These are phyloP conservation scores for Grosmannia huntii DNA, from an alignment of 2,329 filamentous ascomycete species.

Conservation along the genomic window DNA sequence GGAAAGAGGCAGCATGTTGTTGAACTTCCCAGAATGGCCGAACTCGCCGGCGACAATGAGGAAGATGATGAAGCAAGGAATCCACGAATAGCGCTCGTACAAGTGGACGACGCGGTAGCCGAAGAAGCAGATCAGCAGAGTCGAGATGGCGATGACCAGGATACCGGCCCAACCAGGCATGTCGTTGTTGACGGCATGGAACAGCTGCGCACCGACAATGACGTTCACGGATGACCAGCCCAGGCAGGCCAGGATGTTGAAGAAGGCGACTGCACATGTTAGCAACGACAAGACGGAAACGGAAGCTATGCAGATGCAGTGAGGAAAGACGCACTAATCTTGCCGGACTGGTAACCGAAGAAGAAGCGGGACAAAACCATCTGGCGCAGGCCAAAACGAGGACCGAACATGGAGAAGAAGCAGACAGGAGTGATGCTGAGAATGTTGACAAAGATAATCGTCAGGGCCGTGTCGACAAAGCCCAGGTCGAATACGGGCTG, in stretches of 20 bases:
- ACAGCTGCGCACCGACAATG: constrained; percentile 67
- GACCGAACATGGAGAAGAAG: constrained; percentile 42
- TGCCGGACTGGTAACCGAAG: constrained; percentile 49
- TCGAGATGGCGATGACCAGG: constrained; percentile 56
- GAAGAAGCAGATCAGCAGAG: constrained; percentile 58
- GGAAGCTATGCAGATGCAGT: neutral
- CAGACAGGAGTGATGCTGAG: constrained; percentile 45
- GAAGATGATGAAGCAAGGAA: constrained; percentile 44
- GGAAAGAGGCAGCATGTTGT: constrained; percentile 30
- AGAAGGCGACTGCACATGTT: constrained; percentile 43
- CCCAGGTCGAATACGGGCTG: constrained; percentile 57
- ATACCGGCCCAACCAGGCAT: constrained; percentile 66
- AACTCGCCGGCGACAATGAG: constrained; percentile 29
- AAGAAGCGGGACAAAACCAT: constrained; percentile 48
- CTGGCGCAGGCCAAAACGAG: constrained; percentile 45
- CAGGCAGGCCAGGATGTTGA: constrained; percentile 58
- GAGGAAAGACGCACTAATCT: constrained; percentile 40
- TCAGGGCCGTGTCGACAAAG: constrained; percentile 59
- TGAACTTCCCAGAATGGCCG: constrained; percentile 34
- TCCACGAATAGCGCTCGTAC: constrained; percentile 67
- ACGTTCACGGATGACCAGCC: constrained; percentile 69
- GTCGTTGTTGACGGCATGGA: constrained; percentile 57
- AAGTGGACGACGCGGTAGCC: constrained; percentile 64
- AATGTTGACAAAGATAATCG: constrained; percentile 63
- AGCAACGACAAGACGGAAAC: neutral